Evolutionary conservation across 2,329 filamentous ascomycete genomes (phyloP), one percentile per base, ranked within the genome.

Genomic region (Lecanosticta acicola): DNA sequence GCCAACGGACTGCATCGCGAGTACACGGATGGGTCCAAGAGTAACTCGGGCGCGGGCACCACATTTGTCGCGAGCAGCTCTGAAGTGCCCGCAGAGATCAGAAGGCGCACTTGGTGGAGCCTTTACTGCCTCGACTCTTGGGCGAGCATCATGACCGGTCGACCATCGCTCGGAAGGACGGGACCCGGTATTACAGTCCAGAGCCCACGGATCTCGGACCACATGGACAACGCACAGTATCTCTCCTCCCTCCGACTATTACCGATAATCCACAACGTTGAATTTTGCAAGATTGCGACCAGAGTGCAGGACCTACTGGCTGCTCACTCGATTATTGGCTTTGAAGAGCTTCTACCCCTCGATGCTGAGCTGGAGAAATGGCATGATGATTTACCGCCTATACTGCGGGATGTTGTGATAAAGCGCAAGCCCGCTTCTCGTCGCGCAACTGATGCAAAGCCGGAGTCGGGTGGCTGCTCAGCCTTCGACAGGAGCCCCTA

Each of bases 281-380:
- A 82, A 41, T 90, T 90, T 66, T 87, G 84, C 68, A 85, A 84
- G 63, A 85, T 91, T 49, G 82, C 84, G 16, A 87, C 85, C 0
- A 78, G 80, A 50, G 84, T 90, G 46, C 86, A 91, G 62, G 85
- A 91, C 58, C 77, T 81, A 42, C 74, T 91, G 2, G 83, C 84
- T 13, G 79, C 83, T 43, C 78, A 80, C 1, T 83, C 85, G 0
- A 71, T 87, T 1, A 74, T 87, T 2, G 75, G 77, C n/a, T 71
- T 76, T 21, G 76, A 81, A 21, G 84, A 89, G 59, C 80, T 85
- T 16, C 74, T 76, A 46, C 74, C 73, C 45, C 74, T 87, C 16
- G 85, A 90, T 58, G 70, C 71, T 2, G 81, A 87, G 57, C 74
- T 90, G 1, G 71, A 84, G 29, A 78, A 76, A 57, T 90, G 86